phyloP scores from a whole-genome alignment of 2,329 filamentous ascomycete species.

The Sclerotinia borealis region DNA sequence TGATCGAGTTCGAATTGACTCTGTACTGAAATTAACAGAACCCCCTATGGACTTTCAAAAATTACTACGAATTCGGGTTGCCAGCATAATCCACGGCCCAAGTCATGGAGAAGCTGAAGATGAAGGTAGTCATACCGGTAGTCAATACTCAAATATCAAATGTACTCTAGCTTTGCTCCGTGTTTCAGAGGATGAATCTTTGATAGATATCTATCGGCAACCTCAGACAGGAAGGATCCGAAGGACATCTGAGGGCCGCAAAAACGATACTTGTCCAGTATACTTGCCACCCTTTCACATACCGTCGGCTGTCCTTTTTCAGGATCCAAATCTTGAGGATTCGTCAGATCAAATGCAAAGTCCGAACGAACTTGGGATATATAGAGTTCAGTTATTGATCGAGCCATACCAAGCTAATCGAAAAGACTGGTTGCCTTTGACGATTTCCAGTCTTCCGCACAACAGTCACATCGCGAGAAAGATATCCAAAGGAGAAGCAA shows the following conservation, averaged over 20 bases:
- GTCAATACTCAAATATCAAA: constrained; percentile 18
- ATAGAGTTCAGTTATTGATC: not conserved
- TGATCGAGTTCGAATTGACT: constrained; percentile 3
- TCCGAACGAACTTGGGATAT: not conserved
- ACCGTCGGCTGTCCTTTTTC: constrained; percentile 2
- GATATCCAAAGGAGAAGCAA: not conserved
- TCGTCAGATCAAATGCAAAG: not conserved
- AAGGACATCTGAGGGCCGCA: not conserved
- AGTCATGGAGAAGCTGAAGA: not conserved
- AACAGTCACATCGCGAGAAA: constrained; percentile 2
- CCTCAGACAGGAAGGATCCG: constrained; percentile 5
- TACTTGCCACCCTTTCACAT: constrained; percentile 5
- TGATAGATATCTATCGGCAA: constrained; percentile 6
- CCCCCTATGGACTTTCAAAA: constrained; percentile 18
- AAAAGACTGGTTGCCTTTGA: constrained; percentile 24
- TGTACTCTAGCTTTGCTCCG: constrained; percentile 21
- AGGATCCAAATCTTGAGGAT: not conserved
- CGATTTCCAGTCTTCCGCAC: constrained; percentile 5
- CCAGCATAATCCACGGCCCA: constrained; percentile 15
- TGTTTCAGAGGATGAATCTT: constrained; percentile 16
- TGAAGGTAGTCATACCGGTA: not conserved
- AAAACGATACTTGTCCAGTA: not conserved
- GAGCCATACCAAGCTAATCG: constrained; percentile 7
- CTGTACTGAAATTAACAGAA: constrained; percentile 11
- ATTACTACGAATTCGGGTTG: constrained; percentile 22